phyloP scores from a whole-genome alignment of 352 stramenopile genomes.

The Phytophthora ramorum region DNA sequence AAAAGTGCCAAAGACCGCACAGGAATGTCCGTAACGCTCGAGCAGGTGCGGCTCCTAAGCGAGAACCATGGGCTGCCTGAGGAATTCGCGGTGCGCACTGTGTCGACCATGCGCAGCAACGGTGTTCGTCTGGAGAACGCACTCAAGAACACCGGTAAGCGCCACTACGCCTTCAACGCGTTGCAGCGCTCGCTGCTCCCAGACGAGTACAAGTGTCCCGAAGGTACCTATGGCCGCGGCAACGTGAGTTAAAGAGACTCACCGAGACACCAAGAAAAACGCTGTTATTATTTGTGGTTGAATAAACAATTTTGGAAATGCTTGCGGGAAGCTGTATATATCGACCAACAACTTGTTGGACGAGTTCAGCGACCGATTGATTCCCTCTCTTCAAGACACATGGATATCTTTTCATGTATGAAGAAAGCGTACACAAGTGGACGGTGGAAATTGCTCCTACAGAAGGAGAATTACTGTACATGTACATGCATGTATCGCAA shows the following conservation, averaged over 20 bases:
- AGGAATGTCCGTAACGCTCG: conserved; percentile 95
- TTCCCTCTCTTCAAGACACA: too few relatives aligned
- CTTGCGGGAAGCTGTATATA: too few relatives aligned
- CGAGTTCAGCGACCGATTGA: too few relatives aligned
- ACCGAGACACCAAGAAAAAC: conserved; percentile 11
- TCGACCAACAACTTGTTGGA: too few relatives aligned
- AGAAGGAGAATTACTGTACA: too few relatives aligned
- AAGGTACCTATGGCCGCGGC: conserved; percentile 82
- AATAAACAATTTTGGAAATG: conserved; percentile 34
- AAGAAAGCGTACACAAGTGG: too few relatives aligned
- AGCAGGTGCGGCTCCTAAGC: conserved; percentile 80
- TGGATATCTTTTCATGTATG: too few relatives aligned
- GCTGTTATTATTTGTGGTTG: conserved; percentile 41
- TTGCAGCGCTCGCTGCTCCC: conserved; percentile 80
- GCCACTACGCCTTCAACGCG: conserved; percentile 78
- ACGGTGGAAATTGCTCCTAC: too few relatives aligned
- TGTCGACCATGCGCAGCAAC: conserved; percentile 83
- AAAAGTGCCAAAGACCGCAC: conserved; percentile 97
- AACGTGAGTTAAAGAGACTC: conserved; percentile 63
- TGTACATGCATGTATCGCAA: too few relatives aligned
- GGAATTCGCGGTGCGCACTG: conserved; percentile 64
- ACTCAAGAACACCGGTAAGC: conserved; percentile 83
- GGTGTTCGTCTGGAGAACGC: conserved; percentile 74
- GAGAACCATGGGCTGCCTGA: conserved; percentile 67
- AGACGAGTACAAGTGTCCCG: conserved; percentile 80